These are phyloP conservation scores for Aspergillus neoniger DNA, from an alignment of 2,329 filamentous ascomycete genomes.

Conservation along the genomic window DNA sequence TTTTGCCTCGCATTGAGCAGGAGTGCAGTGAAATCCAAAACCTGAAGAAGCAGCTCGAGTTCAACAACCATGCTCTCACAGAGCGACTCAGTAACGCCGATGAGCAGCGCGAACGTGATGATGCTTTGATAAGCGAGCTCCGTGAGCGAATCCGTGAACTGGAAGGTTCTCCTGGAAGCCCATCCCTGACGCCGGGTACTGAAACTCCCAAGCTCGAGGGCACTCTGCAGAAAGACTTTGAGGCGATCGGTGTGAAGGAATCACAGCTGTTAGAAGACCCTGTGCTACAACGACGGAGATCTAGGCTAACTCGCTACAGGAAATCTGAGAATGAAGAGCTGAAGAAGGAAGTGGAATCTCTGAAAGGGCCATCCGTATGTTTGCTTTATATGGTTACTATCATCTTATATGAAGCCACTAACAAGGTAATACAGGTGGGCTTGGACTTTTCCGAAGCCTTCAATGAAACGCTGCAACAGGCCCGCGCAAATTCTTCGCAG, in stretches of 20 bases:
- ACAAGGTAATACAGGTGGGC: constrained; percentile 26
- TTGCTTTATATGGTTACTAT: background rate
- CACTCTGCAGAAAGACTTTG: constrained; percentile 46
- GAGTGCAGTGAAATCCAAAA: constrained; percentile 51
- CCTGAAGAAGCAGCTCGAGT: constrained; percentile 51
- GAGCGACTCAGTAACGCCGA: constrained; percentile 46
- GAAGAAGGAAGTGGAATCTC: constrained; percentile 39
- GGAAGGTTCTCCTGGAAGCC: constrained; percentile 43
- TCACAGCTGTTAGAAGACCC: constrained; percentile 39
- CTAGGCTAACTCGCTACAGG: constrained; percentile 30
- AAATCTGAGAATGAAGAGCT: constrained; percentile 45
- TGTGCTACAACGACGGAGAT: background rate
- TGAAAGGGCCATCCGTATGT: constrained; percentile 25
- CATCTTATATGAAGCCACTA: background rate
- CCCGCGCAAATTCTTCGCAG: constrained; percentile 38
- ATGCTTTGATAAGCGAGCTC: constrained; percentile 45
- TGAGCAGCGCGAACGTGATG: constrained; percentile 46
- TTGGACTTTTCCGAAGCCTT: constrained; percentile 39
- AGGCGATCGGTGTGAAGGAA: constrained; percentile 42
- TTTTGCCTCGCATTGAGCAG: constrained; percentile 51
- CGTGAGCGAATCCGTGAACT: constrained; percentile 46
- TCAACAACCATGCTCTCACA: constrained; percentile 51
- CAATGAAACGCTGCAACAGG: constrained; percentile 33
- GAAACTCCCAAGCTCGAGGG: constrained; percentile 43
- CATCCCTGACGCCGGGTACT: constrained; percentile 39